Evolutionary conservation across 768 basidiomycete genomes (phyloP), one percentile per base, ranked within the genome.

Genomic region (Boletus reticuloceps): DNA sequence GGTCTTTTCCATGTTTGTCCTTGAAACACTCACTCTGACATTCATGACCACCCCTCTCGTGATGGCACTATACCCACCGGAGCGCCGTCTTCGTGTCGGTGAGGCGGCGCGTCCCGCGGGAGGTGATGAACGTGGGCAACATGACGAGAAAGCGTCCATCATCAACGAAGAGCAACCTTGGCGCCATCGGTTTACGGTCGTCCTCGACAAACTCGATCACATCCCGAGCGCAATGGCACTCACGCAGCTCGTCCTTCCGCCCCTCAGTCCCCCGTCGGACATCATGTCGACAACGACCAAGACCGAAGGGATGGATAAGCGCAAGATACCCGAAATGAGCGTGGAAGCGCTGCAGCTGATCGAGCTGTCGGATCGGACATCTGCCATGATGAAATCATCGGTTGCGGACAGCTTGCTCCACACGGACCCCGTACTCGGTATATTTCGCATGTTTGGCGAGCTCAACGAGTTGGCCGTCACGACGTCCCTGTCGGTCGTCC

Each of bases 1-100:
- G 25, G 89, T 97, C 8, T 95, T 98, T 72, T 90, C 92, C 1
- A 98, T 97, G 93, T 95, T 98, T 64, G 93, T 98, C 39, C 76
- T 98, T 19, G 88, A 90, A 65, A 88, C 91, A 0, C 74, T 94
- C 38, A 69, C 86, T 8, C 75, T 97, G 39, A 96, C 95, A 0
- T 91, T 89, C 74, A 81, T 92, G 73, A 94, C 94, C 0, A 92
- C 89, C 0, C 91, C 91, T 0, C 79, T 86, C 32, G 88, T 90
- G 20, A 79, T 75, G 3, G 62, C 69, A 17, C 71, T 91, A 4
- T 91, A 92, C 62, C 90, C 91, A 0, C 84, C 82, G 4, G 76
- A 84, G 25, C 69, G 72, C 32, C 84, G 87, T 16, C 66, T 72
- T 8, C 83, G 82, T 5, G 78, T 78, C 3, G 66, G 76, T 32